A percentile compares a stretch with the other conserved stretches of the same genome.
Conservation (phyloP, 768 basidiomycete genomes). For the Guyanaporus albipodus region DNA sequence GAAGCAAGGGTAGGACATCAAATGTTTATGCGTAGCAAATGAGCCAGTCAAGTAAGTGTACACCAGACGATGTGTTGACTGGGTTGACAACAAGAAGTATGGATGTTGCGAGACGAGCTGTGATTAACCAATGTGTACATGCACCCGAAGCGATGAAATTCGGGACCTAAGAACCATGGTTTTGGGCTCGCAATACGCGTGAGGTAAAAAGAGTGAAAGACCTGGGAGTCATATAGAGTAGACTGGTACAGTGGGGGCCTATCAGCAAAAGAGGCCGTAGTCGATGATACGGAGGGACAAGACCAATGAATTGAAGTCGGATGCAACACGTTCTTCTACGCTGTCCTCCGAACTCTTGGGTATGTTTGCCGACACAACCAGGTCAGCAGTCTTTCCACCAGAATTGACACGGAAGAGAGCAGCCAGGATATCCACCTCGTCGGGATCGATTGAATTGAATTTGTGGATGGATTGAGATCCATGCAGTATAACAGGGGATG, state of each 20-base stretch:
- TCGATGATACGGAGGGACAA: slow-evolving; percentile 63
- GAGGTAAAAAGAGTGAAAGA: background rate
- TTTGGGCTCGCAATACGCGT: background rate
- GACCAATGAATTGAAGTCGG: slow-evolving; percentile 53
- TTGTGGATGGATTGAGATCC: slow-evolving; percentile 76
- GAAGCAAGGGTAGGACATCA: no score
- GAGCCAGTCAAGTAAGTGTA: no score
- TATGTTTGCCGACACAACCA: slow-evolving; percentile 83
- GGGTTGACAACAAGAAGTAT: no score
- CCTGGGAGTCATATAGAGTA: background rate
- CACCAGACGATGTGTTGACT: no score
- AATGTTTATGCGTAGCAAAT: no score
- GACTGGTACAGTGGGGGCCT: background rate
- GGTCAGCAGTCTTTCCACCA: slow-evolving; percentile 57
- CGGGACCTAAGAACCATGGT: no score
- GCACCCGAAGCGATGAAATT: no score
- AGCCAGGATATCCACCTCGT: slow-evolving; percentile 73
- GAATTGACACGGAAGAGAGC: slow-evolving; percentile 74
- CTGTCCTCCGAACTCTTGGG: slow-evolving; percentile 43
- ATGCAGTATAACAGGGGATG: slow-evolving; percentile 54
- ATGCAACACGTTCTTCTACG: slow-evolving; percentile 33
- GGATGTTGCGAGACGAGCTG: no score
- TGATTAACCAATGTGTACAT: no score
- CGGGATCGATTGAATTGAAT: slow-evolving; percentile 58
- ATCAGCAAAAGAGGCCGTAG: slow-evolving; percentile 65